Conservation (phyloP, 108 stramenopile species). For the Pseudonitzschia pungens region DNA sequence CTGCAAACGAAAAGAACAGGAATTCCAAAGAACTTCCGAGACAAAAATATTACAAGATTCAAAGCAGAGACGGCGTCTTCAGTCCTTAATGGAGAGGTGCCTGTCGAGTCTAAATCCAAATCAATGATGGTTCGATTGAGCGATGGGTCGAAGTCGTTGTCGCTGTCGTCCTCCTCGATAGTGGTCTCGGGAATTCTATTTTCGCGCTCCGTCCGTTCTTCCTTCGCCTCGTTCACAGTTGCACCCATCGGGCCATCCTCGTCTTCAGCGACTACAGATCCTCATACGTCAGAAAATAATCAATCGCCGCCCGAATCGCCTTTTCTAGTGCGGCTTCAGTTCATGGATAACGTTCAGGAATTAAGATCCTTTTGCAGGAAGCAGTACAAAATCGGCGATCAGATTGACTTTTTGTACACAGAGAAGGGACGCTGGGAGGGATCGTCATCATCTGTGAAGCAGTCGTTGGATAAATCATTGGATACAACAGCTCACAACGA, state of each 20-base stretch:
- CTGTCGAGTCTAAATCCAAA: neutral
- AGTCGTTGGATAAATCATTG: neutral
- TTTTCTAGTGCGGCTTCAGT: slow-evolving; percentile 42
- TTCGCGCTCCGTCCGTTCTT: slow-evolving; percentile 55
- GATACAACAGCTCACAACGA: neutral
- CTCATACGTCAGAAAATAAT: neutral
- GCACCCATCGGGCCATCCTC: slow-evolving; percentile 14
- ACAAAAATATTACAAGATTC: neutral
- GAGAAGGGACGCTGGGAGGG: slow-evolving; percentile 23
- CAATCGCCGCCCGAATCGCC: slow-evolving; percentile 8
- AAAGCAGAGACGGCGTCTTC: neutral
- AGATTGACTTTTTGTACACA: slow-evolving; percentile 35
- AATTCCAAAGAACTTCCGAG: neutral
- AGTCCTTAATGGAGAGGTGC: neutral
- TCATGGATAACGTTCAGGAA: slow-evolving; percentile 28
- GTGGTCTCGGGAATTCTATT: slow-evolving; percentile 49
- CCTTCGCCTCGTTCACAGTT: slow-evolving; percentile 45
- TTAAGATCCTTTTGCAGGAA: slow-evolving; percentile 60
- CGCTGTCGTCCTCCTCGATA: neutral
- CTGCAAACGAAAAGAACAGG: neutral
- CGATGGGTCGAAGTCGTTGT: neutral
- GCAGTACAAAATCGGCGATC: slow-evolving; percentile 65
- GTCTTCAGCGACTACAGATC: neutral
- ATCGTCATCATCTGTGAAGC: neutral
- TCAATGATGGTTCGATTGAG: neutral